These are phyloP conservation scores for Umbelopsis isabellina DNA, from an alignment of 192 early-diverging fungal species.

Conservation along the genomic window DNA sequence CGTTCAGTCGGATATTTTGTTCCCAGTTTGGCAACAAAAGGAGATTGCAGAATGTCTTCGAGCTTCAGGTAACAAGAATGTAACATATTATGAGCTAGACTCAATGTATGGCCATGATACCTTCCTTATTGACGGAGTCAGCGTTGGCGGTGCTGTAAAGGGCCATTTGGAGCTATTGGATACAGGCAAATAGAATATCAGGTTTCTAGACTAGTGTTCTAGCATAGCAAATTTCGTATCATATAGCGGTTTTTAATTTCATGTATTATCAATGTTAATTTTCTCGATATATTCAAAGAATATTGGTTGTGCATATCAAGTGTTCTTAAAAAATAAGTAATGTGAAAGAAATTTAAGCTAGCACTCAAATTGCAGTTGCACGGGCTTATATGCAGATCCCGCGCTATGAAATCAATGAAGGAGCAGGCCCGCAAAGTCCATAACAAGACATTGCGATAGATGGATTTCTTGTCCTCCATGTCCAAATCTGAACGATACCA, in stretches of 20 bases:
- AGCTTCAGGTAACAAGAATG: conserved; percentile 81
- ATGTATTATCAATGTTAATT: no score
- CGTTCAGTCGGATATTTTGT: conserved; percentile 93
- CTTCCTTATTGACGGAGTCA: conserved; percentile 88
- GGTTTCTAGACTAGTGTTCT: no score
- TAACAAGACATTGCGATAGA: background rate
- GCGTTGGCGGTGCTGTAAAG: conserved; percentile 93
- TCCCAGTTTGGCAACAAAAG: conserved; percentile 94
- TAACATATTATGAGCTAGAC: conserved; percentile 97
- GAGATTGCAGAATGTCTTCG: conserved; percentile 92
- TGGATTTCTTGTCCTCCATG: background rate
- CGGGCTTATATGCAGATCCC: conserved; percentile 3
- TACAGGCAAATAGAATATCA: conserved; percentile 13
- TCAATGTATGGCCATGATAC: conserved; percentile 98
- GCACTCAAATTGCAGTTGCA: background rate
- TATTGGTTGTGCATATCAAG: no score
- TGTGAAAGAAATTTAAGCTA: background rate
- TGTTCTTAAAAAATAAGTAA: background rate
- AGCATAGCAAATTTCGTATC: no score
- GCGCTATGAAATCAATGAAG: background rate
- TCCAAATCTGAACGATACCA: conserved; percentile 17
- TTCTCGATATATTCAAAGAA: no score
- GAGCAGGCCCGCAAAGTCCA: background rate
- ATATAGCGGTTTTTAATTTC: no score
- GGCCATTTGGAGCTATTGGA: conserved; percentile 73